Conservation (phyloP, 805 yeast species). For the Saccharomyces kudriavzevii region DNA sequence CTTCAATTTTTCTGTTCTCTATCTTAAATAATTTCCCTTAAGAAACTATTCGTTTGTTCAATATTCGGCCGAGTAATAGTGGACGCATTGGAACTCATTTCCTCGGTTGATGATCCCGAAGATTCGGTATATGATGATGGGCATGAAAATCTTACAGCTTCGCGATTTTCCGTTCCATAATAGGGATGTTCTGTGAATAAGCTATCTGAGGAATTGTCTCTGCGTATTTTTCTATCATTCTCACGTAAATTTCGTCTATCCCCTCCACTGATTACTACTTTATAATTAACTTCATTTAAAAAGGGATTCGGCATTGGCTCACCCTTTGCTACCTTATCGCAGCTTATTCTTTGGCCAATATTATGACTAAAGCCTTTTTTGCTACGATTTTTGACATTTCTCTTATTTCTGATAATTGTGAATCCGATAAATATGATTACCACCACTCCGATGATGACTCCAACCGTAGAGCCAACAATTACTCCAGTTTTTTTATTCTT, state of each 20-base stretch:
- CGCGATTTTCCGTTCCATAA: background rate
- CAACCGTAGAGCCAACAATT: constrained; percentile 2
- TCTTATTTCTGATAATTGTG: background rate
- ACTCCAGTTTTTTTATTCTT: background rate
- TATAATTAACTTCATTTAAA: background rate
- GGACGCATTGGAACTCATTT: background rate
- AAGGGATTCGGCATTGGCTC: background rate
- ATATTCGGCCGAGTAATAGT: background rate
- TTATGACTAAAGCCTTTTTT: background rate
- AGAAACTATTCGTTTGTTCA: background rate
- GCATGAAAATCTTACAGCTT: background rate
- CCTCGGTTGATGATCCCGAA: background rate
- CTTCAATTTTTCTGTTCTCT: background rate
- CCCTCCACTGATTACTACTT: background rate
- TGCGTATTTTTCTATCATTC: background rate
- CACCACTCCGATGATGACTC: background rate
- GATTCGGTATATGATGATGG: background rate
- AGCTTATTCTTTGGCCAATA: background rate
- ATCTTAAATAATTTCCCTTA: constrained; percentile 2
- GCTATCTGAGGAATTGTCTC: background rate
- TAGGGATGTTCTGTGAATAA: background rate
- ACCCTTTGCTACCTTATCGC: background rate
- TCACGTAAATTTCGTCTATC: background rate
- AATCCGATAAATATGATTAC: background rate
- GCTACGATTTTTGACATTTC: background rate